Base-by-base conservation (phyloP, 331 rosid genomes). In the Stylosanthes scabra region DNA sequence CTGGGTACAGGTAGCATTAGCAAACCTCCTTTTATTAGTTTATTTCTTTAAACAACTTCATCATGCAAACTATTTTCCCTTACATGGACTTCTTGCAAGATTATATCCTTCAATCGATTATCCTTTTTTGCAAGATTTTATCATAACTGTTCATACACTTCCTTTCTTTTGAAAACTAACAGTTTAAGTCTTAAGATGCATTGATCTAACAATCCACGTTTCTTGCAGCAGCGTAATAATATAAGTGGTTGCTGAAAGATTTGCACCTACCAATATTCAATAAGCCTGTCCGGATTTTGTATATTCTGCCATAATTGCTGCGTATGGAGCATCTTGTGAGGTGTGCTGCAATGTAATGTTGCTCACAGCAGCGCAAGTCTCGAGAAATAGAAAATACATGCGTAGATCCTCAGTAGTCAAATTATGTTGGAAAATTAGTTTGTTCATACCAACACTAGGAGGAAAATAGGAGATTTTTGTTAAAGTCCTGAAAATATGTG, bases 301-400 rank as follows among this genome's bases (percentile, higher is more conserved):
- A 64, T 63, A 4, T 84, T 77, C 88, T 59, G 79, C 70, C 80
- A 77, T 80, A 79, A 78, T 70, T 65, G 72, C 83, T 80, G 81
- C 78, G 69, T 75, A 44, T 40, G 88, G 88, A 82, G 87, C 89
- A 89, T 88, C 86, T 79, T 82, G 87, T 86, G 86, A 85, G 80
- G 85, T 82, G 41, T 72, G 87, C 67, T 82, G 77, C 71, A 76
- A 82, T 80, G 80, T 77, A 83, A 81, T 82, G 83, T 84, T 80
- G 84, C 76, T 69, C 50, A 60, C 81, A 74, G 83, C 70, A 77
- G 61, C 86, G 76, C 83, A 69, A 72, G 75, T 86, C 77, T 86
- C 77, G 84, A 72, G 41, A 58, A 81, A 78, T 56, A 76, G 51
- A 73, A 54, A 82, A 62, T 63, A 72, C 64, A 16, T 65, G 79